Conservation (phyloP, 306 rosid species). For the Cercis canadensis region DNA sequence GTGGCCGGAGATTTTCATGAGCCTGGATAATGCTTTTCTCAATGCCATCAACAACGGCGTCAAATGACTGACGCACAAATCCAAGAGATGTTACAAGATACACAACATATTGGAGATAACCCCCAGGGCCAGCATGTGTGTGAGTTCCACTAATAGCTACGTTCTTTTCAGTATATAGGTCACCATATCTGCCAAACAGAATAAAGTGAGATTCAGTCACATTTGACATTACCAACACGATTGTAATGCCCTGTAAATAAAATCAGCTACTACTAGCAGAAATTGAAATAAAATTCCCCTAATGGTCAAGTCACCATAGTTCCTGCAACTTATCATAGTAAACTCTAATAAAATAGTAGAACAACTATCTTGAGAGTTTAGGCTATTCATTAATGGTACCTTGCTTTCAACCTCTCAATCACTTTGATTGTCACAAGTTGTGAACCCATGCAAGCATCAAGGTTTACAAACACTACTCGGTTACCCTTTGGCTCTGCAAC, state of each 20-base stretch:
- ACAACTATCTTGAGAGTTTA: background rate
- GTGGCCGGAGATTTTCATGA: conserved; percentile 84
- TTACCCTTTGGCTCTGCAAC: conserved; percentile 76
- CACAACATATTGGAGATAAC: conserved; percentile 87
- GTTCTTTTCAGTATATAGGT: conserved; percentile 82
- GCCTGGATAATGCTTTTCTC: conserved; percentile 82
- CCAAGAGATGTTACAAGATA: conserved; percentile 90
- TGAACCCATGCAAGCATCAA: conserved; percentile 96
- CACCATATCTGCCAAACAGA: conserved; percentile 71
- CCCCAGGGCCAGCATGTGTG: conserved; percentile 98
- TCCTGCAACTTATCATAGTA: conserved; percentile 8
- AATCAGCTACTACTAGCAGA: conserved; percentile 18
- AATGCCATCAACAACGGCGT: conserved; percentile 87
- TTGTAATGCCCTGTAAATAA: too few species aligned
- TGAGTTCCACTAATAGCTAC: conserved; percentile 96
- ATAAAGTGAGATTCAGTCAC: conserved; percentile 1
- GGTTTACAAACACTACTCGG: conserved; percentile 83
- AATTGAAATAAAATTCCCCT: conserved; percentile 10
- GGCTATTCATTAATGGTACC: conserved; percentile 51
- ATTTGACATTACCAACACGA: too few species aligned
- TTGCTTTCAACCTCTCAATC: conserved; percentile 77
- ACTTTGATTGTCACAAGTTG: conserved; percentile 81
- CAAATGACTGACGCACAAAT: conserved; percentile 91
- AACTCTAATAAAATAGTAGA: background rate
- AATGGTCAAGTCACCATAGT: conserved; percentile 5